A percentile compares a stretch with the other conserved stretches of the same genome.
Evolutionary conservation across 495 filamentous ascomycete genomes (phyloP).

Genomic region (Penicillium ucsense): DNA sequence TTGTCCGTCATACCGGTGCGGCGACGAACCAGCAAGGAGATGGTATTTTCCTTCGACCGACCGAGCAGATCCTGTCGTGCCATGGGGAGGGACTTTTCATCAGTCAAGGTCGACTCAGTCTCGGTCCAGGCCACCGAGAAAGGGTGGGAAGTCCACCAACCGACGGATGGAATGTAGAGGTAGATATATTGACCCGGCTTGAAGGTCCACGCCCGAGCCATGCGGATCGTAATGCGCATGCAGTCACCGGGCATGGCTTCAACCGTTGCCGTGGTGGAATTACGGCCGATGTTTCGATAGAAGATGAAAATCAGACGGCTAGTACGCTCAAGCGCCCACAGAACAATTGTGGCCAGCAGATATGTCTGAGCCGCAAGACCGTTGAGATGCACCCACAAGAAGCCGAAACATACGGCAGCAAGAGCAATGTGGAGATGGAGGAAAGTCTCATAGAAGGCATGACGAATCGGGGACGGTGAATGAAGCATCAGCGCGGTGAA

Average conservation of each 20-base stretch:
- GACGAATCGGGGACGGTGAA: constrained; percentile 67
- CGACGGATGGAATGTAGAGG: constrained; percentile 67
- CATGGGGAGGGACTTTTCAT: constrained; percentile 36
- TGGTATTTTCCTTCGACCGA: constrained; percentile 40
- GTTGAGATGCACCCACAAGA: constrained; percentile 64
- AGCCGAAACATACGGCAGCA: constrained; percentile 49
- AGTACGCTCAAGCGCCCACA: constrained; percentile 72
- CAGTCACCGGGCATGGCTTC: constrained; percentile 76
- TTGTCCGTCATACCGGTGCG: constrained; percentile 81
- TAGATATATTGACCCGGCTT: constrained; percentile 82
- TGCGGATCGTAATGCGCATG: constrained; percentile 67
- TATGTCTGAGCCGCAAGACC: constrained; percentile 55
- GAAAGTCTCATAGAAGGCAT: constrained; percentile 96
- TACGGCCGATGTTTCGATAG: constrained; percentile 56
- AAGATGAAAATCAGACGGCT: constrained; percentile 58
- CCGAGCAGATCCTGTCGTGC: constrained; percentile 24
- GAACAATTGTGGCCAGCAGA: constrained; percentile 53
- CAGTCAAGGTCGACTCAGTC: constrained; percentile 19
- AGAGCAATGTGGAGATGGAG: constrained; percentile 70
- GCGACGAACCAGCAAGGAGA: constrained; percentile 74
- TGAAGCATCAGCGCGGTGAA: constrained; percentile 51
- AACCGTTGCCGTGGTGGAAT: constrained; percentile 61
- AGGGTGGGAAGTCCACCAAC: constrained; percentile 79
- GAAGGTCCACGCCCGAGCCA: constrained; percentile 69
- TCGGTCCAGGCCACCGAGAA: constrained; percentile 89